Conservation (phyloP, 768 basidiomycete species). For the Psilocybe tampanensis region DNA sequence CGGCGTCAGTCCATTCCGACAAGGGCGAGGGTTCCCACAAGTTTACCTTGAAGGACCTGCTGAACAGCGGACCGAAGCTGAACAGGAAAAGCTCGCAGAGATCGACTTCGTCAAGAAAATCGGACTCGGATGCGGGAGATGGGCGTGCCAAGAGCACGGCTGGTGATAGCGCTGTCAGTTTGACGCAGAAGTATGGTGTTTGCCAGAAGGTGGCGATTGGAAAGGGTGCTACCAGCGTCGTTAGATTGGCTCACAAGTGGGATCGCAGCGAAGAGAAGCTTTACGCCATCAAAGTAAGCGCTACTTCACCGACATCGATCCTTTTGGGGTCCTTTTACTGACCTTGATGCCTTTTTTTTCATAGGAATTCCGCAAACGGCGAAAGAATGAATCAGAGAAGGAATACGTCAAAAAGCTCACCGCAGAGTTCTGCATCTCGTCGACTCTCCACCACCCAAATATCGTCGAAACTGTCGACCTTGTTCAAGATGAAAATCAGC, state of each 20-base stretch:
- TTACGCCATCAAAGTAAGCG: slow-evolving; percentile 92
- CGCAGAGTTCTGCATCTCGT: slow-evolving; percentile 98
- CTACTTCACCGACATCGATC: background rate
- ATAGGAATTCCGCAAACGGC: slow-evolving; percentile 96
- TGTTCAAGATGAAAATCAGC: slow-evolving; percentile 94
- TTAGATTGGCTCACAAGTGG: slow-evolving; percentile 98
- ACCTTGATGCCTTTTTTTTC: background rate
- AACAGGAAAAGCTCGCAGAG: slow-evolving; percentile 67
- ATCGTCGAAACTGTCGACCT: slow-evolving; percentile 99
- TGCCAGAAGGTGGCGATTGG: slow-evolving; percentile 98
- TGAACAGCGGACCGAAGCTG: slow-evolving; percentile 75
- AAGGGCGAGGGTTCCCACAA: slow-evolving; percentile 60
- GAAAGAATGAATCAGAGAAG: slow-evolving; percentile 98
- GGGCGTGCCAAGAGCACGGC: slow-evolving; percentile 39
- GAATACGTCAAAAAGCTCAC: slow-evolving; percentile 99
- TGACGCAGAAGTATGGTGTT: slow-evolving; percentile 91
- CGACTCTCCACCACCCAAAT: slow-evolving; percentile 91
- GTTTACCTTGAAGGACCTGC: slow-evolving; percentile 84
- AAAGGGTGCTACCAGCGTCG: slow-evolving; percentile 97
- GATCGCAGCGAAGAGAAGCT: slow-evolving; percentile 95
- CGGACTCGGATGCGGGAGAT: slow-evolving; percentile 60
- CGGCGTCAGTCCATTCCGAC: slow-evolving; percentile 52
- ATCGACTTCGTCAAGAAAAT: slow-evolving; percentile 63
- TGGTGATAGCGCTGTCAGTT: slow-evolving; percentile 47
- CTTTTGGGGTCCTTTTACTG: background rate